Evolutionary conservation across 305 asterid species (phyloP).

Genomic region (Rubia peregrina): DNA sequence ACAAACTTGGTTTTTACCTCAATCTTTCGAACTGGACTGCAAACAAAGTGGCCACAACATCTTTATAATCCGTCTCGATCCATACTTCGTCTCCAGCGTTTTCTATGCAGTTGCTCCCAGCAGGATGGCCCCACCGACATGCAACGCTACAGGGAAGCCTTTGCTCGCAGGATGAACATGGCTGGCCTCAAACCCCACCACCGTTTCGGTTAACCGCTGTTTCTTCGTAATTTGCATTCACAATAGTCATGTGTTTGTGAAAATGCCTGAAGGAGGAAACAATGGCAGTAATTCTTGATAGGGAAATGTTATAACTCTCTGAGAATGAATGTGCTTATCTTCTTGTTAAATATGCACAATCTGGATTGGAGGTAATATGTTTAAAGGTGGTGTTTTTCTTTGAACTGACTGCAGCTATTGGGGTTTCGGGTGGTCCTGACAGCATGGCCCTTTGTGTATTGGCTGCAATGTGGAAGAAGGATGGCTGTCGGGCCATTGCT

Average conservation of each 20-base stretch:
- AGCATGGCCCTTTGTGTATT: slow-evolving; percentile 82
- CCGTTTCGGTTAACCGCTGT: slow-evolving; percentile 48
- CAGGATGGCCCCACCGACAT: slow-evolving; percentile 25
- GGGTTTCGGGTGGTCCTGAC: slow-evolving; percentile 98
- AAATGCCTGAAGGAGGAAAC: neutral
- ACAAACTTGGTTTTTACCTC: slow-evolving; percentile 16
- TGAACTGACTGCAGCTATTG: slow-evolving; percentile 50
- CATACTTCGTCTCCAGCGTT: slow-evolving; percentile 19
- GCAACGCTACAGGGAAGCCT: slow-evolving; percentile 37
- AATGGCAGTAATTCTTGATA: neutral
- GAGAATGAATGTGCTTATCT: neutral
- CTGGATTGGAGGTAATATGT: neutral
- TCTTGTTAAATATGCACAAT: neutral
- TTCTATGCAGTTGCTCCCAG: slow-evolving; percentile 43
- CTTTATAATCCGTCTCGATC: slow-evolving; percentile 6
- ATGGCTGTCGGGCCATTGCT: slow-evolving; percentile 22
- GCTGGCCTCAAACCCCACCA: slow-evolving; percentile 82
- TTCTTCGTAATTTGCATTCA: neutral
- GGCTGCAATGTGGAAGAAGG: slow-evolving; percentile 76
- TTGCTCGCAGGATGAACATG: slow-evolving; percentile 66
- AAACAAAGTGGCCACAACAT: neutral
- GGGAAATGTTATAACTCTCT: neutral
- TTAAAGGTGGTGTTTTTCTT: neutral
- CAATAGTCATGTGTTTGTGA: neutral
- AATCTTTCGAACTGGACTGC: slow-evolving; percentile 15